Base-by-base conservation (phyloP, 1,139 yeast genomes). In the Saccharomyces hybrid region DNA sequence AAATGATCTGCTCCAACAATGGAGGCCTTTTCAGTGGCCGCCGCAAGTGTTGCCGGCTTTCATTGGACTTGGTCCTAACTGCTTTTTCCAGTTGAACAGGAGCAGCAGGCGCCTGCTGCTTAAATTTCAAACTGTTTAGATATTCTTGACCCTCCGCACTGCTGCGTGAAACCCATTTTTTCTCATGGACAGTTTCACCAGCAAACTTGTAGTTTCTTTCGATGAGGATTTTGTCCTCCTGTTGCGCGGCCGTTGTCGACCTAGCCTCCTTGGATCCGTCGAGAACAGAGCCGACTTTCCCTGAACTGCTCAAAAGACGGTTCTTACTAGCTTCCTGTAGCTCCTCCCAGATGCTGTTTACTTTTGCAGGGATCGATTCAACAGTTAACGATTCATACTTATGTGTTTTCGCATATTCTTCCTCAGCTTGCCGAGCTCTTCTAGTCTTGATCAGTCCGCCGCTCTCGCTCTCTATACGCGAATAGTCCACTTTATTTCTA, bases 71-170 rank as follows among this genome's bases (percentile, higher is more conserved):
- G 53, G 16, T 57, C 30, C 51, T 54, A 54, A 42, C 47, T 48
- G 31, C 38, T 5, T 42, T 5, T 28, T 52, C 23, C 31, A 23
- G 34, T 23, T 4, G 38, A n/a, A 7, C 16, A 32, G 38, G 38
- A 3, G 38, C 38, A 13, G 16, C 38, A 32, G 31, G 48, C 32
- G 49, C 59, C 60, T 30, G 72, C 48, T 68, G 67, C 52, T 73
- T 68, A 32, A 71, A 61, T 42, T 75, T 77, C 1, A 80, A 72
- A 2, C 86, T 82, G 60, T 81, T 82, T 53, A 86, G 70, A 64
- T 84, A 90, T 14, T 93, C 97, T 57, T 81, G 82, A 1, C 95
- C 98, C 68, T 88, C 97, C 6, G 93, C 95, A 2, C 96, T 86
- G 53, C 82, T 77, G 8, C 79, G 79, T 52, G 82, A 86, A 1